phyloP scores from a whole-genome alignment of 352 stramenopile genomes.

The Phytopythium aichiense region DNA sequence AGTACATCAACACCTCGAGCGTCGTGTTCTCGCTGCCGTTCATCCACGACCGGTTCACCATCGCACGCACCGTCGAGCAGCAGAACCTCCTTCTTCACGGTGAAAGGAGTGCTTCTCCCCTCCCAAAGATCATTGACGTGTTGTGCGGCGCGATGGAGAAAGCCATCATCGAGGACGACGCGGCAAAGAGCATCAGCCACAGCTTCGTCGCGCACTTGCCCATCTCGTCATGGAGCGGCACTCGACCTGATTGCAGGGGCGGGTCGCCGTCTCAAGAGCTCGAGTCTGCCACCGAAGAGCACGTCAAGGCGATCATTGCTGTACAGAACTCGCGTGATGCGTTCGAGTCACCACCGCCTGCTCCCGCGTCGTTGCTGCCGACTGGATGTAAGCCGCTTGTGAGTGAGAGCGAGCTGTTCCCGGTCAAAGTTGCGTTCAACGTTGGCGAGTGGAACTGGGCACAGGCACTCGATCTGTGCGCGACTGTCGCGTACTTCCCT shows the following conservation, averaged over 20 bases:
- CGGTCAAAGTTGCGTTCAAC: slow-evolving; percentile 78
- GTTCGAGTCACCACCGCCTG: slow-evolving; percentile 6
- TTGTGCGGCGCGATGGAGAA: slow-evolving; percentile 48
- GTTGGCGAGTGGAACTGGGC: slow-evolving; percentile 65
- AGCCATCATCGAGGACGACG: slow-evolving; percentile 2
- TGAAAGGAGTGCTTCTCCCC: slow-evolving; percentile 24
- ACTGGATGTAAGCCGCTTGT: not conserved
- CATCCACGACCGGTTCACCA: slow-evolving; percentile 70
- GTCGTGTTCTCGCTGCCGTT: slow-evolving; percentile 72
- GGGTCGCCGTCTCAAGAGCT: slow-evolving; percentile 4
- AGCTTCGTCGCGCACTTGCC: slow-evolving; percentile 24
- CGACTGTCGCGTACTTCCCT: slow-evolving; percentile 18
- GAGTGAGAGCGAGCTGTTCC: slow-evolving; percentile 38
- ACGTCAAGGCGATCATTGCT: slow-evolving; percentile 7
- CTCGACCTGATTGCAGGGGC: not conserved
- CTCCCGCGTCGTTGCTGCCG: slow-evolving; percentile 2
- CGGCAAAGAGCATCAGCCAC: slow-evolving; percentile 7
- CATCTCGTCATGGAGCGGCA: slow-evolving; percentile 9
- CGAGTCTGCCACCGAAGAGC: slow-evolving; percentile 24
- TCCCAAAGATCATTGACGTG: slow-evolving; percentile 62
- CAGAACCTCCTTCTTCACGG: slow-evolving; percentile 63
- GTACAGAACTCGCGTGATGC: slow-evolving; percentile 5
- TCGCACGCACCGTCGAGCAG: slow-evolving; percentile 59
- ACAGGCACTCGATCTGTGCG: slow-evolving; percentile 27
- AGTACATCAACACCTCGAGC: slow-evolving; percentile 61